Base-by-base conservation (phyloP, 2,329 filamentous ascomycete genomes). In the Herpotrichia juniperi region DNA sequence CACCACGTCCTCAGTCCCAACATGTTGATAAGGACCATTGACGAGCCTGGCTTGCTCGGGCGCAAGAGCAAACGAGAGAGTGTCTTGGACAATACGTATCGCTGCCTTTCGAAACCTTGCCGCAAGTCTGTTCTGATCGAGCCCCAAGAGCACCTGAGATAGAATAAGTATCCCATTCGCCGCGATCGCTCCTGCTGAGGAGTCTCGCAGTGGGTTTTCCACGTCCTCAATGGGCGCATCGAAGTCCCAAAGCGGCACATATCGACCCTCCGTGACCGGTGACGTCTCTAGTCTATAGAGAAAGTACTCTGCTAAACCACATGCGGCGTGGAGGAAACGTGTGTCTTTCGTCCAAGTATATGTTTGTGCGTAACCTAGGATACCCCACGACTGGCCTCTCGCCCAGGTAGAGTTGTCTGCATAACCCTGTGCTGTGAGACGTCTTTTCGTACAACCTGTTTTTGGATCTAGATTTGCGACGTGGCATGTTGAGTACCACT, bases 341-440 rank as follows among this genome's bases (percentile, higher is more conserved):
- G 4, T 45, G 21, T 77, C 69, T 6, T 63, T 57, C 0, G 78
- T 79, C 74, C 77, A 79, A 11, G 56, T 43, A 40, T 76, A 78
- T 0, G 71, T 71, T 54, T 78, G 68, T 0, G 69, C 69, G 51
- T 78, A 79, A 0, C 78, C 78, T 2, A 70, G 63, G 5, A 79
- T 76, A 9, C 71, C 74, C 78, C 78, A 80, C 1, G 76, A 76
- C 51, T 79, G 77, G 1, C 78, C 78, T 1, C 78, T 67, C 4
- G 75, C 59, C 78, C 78, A 80, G 22, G 68, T 76, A 0, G 72
- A 77, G 0, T 56, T 56, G 50, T 78, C 69, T 0, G 59, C 59
- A 54, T 74, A 76, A 1, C 78, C 78, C 54, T 80, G 78, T 43
- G 77, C 75, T 0, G 77, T 79, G 14, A 76, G 58, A 1, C 65